These are phyloP conservation scores for Thermomyces lanuginosus DNA, from an alignment of 2,329 filamentous ascomycete species.

Conservation along the genomic window DNA sequence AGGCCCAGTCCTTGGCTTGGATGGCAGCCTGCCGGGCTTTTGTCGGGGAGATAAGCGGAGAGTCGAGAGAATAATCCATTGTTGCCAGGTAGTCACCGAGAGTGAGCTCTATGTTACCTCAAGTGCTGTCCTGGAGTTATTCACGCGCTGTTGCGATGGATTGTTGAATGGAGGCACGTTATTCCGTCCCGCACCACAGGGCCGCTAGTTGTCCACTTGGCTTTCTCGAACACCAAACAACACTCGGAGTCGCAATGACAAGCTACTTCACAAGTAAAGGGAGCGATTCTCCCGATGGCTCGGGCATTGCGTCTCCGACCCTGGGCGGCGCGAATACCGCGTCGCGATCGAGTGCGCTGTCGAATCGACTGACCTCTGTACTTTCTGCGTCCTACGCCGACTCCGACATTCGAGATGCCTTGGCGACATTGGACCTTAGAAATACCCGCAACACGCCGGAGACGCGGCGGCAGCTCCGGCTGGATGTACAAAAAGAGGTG, in stretches of 20 bases:
- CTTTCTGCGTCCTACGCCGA: slow-evolving; percentile 88
- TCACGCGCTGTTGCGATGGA: slow-evolving; percentile 1
- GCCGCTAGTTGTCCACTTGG: slow-evolving; percentile 9
- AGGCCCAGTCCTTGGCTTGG: slow-evolving; percentile 79
- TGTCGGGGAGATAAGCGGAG: slow-evolving; percentile 41
- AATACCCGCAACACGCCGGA: slow-evolving; percentile 58
- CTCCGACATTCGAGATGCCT: slow-evolving; percentile 71
- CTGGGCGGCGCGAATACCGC: slow-evolving; percentile 13
- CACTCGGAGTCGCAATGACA: slow-evolving; percentile 13
- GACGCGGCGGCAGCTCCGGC: slow-evolving; percentile 58
- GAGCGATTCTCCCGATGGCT: slow-evolving; percentile 10
- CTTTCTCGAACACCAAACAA: slow-evolving; percentile 9
- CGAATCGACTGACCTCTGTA: slow-evolving; percentile 67
- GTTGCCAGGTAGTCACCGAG: background rate
- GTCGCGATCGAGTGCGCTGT: slow-evolving; percentile 46
- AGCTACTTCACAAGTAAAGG: slow-evolving; percentile 17
- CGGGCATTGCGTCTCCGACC: slow-evolving; percentile 11
- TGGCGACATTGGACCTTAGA: slow-evolving; percentile 60
- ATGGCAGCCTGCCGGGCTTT: slow-evolving; percentile 60
- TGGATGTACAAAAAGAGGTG: slow-evolving; percentile 80
- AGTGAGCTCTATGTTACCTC: background rate
- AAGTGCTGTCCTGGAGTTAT: too few species aligned
- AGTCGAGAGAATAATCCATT: slow-evolving; percentile 15
- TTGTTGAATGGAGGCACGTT: background rate
- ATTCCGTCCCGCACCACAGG: slow-evolving; percentile 5